These are phyloP conservation scores for Pseudogymnoascus sp. DNA, from an alignment of 2,329 filamentous ascomycete genomes.

Conservation along the genomic window DNA sequence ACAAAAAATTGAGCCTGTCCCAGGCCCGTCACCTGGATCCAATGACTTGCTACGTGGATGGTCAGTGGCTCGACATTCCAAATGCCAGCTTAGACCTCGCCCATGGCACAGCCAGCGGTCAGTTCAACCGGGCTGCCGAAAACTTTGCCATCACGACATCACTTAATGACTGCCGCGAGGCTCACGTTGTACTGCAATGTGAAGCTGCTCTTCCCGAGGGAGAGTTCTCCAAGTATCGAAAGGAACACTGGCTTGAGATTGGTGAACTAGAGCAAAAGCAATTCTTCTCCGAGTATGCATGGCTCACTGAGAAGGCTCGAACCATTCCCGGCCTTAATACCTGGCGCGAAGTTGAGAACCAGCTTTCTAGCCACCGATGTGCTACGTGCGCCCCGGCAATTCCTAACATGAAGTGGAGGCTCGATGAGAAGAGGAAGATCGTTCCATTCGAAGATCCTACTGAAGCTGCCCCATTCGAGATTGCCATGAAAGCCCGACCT, in stretches of 20 bases:
- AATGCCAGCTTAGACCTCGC: not conserved
- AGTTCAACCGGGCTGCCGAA: not conserved
- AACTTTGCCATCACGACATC: not conserved
- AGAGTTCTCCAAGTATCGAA: slow-evolving; percentile 13
- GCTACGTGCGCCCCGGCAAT: slow-evolving; percentile 31
- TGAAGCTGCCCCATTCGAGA: slow-evolving; percentile 42
- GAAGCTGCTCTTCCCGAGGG: slow-evolving; percentile 1
- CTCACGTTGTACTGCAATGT: not conserved
- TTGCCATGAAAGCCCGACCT: slow-evolving; percentile 39
- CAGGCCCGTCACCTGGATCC: not conserved
- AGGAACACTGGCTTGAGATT: slow-evolving; percentile 22
- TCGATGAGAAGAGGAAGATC: slow-evolving; percentile 27
- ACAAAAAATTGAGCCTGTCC: not conserved
- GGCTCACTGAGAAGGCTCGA: slow-evolving; percentile 27
- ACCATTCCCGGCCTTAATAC: slow-evolving; percentile 11
- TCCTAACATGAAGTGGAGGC: slow-evolving; percentile 33
- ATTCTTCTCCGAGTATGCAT: slow-evolving; percentile 27
- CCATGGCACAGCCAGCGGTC: not conserved
- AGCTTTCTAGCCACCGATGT: slow-evolving; percentile 14
- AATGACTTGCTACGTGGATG: slow-evolving; percentile 11
- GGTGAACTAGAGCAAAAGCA: slow-evolving; percentile 22
- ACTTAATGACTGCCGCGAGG: not conserved
- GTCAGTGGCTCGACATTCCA: slow-evolving; percentile 11
- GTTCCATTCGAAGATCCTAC: slow-evolving; percentile 42
- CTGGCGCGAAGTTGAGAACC: slow-evolving; percentile 13